Evolutionary conservation across 352 stramenopile species (phyloP), one percentile per base, ranked within the genome.

Genomic region (Aphanomyces stellatus): DNA sequence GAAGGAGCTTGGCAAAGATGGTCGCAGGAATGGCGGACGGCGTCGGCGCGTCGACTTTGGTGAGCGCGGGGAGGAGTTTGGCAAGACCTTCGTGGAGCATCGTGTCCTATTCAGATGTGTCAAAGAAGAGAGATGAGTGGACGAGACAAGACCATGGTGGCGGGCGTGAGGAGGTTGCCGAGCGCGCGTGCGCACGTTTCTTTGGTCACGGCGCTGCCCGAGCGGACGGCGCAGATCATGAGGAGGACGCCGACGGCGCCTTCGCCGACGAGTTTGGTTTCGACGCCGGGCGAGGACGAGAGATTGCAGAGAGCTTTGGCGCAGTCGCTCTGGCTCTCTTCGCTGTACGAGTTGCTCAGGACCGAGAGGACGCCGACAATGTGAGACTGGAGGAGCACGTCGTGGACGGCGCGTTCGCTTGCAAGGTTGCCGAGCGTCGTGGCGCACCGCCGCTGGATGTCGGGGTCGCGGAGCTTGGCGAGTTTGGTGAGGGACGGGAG

Each of bases 281-380:
- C 85, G 2, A 76, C 62, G 0, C 79, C 82, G 0, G 63, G 48
- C 4, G 90, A 74, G 41, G 67, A 83, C 17, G 82, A 90, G 15
- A 93, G 69, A 31, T 91, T 90, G 65, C 80, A 90, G 4, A 93
- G 48, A 3, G 90, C 76, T 51, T 81, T 82, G 1, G 81, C 81
- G 42, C 82, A 91, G 31, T 93, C 82, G 4, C 80, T 76, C 61
- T 93, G 85, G 30, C 73, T 88, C 24, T 90, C 81, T 74, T 91
- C 85, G 42, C 85, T 93, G 73, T 92, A 91, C 11, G 81, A 90
- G 46, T 92, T 88, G 66, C 82, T 92, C 4, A 90, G 71, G 1
- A 80, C 61, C 0, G 80, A 67, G 15, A 91, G 71, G 4, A 90
- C 76, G 1, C 71, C 61, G 0, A 91, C 77, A 28, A 76, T 82